Evolutionary conservation across 495 filamentous ascomycete species (phyloP).

Genomic region (Choiromyces venosus): DNA sequence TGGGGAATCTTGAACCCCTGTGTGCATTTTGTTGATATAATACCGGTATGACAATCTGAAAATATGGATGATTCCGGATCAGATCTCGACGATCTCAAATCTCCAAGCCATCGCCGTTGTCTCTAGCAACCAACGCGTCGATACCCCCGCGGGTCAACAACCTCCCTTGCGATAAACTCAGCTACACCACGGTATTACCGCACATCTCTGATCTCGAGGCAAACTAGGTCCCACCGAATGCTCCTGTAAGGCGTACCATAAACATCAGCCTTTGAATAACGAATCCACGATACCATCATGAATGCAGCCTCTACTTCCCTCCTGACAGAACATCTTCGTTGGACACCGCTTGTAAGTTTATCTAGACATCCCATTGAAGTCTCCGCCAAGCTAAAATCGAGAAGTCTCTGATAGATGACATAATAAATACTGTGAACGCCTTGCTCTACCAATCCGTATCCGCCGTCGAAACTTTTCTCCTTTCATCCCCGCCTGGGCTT

Average conservation of each 20-base stretch:
- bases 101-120: not conserved
- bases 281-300: constrained; percentile 3
- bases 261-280: not conserved
- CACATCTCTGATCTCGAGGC: not conserved
- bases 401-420: constrained; percentile 89
- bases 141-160: not conserved
- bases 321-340: constrained; percentile 92
- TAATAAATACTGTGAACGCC: constrained; percentile 92
- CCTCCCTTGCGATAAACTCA: not conserved
- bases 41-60: not conserved
- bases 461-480: constrained; percentile 72
- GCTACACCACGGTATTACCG: not conserved
- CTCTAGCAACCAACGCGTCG: not conserved
- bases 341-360: constrained; percentile 75
- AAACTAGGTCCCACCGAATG: not conserved
- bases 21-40: not conserved
- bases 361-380: constrained; percentile 25
- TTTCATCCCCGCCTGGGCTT: constrained; percentile 60
- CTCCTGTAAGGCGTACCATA: not conserved
- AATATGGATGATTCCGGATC: not conserved
- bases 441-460: constrained; percentile 79
- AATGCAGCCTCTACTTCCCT: constrained; percentile 54
- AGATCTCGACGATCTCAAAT: not conserved
- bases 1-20: not conserved
- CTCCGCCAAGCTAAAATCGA: constrained; percentile 9